Evolutionary conservation across 2,329 filamentous ascomycete species (phyloP).

Genomic region (Graphilbum sp.): DNA sequence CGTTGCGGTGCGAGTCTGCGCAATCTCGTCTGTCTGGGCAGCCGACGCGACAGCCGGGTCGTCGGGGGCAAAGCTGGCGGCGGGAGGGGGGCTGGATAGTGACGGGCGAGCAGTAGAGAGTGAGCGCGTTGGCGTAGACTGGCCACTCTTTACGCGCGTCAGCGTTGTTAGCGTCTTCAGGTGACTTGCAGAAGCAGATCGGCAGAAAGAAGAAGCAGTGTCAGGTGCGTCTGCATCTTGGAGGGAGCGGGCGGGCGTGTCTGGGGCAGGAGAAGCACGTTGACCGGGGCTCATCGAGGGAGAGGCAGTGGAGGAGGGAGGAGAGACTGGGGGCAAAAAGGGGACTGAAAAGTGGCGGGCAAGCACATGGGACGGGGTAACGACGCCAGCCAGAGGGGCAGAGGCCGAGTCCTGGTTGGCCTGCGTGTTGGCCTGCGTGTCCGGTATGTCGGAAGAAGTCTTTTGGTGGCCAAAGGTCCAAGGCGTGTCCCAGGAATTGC

Average conservation of each 20-base stretch:
- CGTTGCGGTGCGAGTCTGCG: constrained; percentile 30
- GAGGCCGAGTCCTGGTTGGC: constrained; percentile 25
- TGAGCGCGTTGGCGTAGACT: constrained; percentile 76
- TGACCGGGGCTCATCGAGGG: neutral
- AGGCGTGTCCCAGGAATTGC: constrained; percentile 4
- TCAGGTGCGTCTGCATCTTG: constrained; percentile 12
- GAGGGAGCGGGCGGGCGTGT: constrained; percentile 13
- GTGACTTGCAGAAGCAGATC: constrained; percentile 48
- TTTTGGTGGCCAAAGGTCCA: constrained; percentile 23
- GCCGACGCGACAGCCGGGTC: constrained; percentile 20
- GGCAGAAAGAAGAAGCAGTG: constrained; percentile 18
- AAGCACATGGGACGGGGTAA: constrained; percentile 46
- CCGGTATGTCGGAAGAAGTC: constrained; percentile 26
- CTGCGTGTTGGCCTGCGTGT: constrained; percentile 23
- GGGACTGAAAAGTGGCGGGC: constrained; percentile 56
- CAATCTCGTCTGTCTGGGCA: constrained; percentile 14
- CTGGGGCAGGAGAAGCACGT: constrained; percentile 4
- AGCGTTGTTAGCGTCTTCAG: constrained; percentile 81
- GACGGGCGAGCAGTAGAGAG: constrained; percentile 49
- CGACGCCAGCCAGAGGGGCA: constrained; percentile 46
- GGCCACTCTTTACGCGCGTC: constrained; percentile 72
- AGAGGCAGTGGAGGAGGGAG: constrained; percentile 5
- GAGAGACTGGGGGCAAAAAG: constrained; percentile 14
- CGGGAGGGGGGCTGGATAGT: constrained; percentile 21
- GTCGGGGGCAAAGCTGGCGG: constrained; percentile 10